Conservation (phyloP, 306 rosid genomes). For the Senna siamea region DNA sequence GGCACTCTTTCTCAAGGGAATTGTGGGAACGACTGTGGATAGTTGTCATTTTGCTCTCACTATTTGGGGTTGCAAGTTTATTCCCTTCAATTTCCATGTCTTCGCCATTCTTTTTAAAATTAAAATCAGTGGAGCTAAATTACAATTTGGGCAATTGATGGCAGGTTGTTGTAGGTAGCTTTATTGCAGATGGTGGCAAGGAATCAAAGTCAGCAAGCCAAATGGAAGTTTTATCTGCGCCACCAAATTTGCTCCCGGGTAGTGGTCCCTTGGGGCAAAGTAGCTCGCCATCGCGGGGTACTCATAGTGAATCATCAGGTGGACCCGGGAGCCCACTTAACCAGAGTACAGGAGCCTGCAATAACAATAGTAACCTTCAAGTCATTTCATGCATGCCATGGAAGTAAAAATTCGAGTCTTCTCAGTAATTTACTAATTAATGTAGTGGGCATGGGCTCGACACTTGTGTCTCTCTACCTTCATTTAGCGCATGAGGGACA, state of each 20-base stretch:
- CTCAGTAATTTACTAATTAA: slow-evolving; percentile 27
- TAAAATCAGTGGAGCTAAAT: too few relatives aligned
- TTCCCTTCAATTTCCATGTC: too few relatives aligned
- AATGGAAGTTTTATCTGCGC: slow-evolving; percentile 30
- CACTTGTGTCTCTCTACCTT: background rate
- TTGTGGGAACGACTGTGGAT: background rate
- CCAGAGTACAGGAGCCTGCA: slow-evolving; percentile 50
- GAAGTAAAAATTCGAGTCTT: slow-evolving; percentile 46
- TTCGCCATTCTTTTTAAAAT: too few relatives aligned
- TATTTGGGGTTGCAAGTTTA: background rate
- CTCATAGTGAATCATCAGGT: slow-evolving; percentile 57
- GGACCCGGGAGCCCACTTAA: slow-evolving; percentile 52
- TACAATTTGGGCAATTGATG: background rate
- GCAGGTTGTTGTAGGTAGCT: slow-evolving; percentile 71
- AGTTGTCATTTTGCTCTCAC: background rate
- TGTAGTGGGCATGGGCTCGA: slow-evolving; percentile 36
- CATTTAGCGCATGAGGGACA: slow-evolving; percentile 15
- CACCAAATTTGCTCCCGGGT: slow-evolving; percentile 30
- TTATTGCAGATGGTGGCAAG: slow-evolving; percentile 51
- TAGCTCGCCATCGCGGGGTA: slow-evolving; percentile 55
- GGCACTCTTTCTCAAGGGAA: background rate
- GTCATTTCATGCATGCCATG: slow-evolving; percentile 61
- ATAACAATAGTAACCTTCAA: slow-evolving; percentile 55
- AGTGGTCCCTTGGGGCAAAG: slow-evolving; percentile 45
- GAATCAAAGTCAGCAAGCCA: slow-evolving; percentile 42